Conservation (phyloP, 441 rosid genomes). For the Isatis lusitanica region DNA sequence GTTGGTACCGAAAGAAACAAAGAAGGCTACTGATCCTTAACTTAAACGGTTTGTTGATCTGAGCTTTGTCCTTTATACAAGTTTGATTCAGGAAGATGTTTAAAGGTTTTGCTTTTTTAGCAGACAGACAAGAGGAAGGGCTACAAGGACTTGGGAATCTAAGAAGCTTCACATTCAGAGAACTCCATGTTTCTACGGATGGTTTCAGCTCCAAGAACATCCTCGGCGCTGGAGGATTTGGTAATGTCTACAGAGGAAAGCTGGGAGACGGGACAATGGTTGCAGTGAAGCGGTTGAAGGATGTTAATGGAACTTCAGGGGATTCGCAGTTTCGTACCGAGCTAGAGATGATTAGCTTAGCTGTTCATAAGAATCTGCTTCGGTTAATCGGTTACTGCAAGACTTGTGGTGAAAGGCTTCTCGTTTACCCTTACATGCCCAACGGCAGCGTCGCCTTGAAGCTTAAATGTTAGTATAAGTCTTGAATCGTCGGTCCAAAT, state of each 20-base stretch:
- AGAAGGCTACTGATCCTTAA: conserved; percentile 45
- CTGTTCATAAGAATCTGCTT: conserved; percentile 81
- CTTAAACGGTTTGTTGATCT: conserved; percentile 51
- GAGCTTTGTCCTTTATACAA: background rate
- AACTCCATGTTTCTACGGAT: conserved; percentile 73
- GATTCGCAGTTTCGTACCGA: conserved; percentile 85
- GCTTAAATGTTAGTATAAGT: conserved; percentile 65
- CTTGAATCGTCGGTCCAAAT: background rate
- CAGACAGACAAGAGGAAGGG: conserved; percentile 74
- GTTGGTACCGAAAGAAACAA: conserved; percentile 55
- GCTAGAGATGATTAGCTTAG: conserved; percentile 91
- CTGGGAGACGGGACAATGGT: conserved; percentile 70
- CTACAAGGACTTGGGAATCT: conserved; percentile 71
- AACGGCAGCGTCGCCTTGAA: conserved; percentile 91
- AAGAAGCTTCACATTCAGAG: conserved; percentile 71
- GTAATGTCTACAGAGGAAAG: conserved; percentile 89
- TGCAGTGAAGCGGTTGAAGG: conserved; percentile 83
- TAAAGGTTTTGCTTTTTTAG: conserved; percentile 2
- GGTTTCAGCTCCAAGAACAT: conserved; percentile 78
- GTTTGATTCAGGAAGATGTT: background rate
- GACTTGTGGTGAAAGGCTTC: conserved; percentile 68
- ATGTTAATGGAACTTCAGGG: conserved; percentile 67
- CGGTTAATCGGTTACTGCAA: conserved; percentile 79
- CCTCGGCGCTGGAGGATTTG: conserved; percentile 89
- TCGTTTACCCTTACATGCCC: conserved; percentile 88